Conservation (phyloP, 2,329 filamentous ascomycete genomes). For the Fusarium chuoi region DNA sequence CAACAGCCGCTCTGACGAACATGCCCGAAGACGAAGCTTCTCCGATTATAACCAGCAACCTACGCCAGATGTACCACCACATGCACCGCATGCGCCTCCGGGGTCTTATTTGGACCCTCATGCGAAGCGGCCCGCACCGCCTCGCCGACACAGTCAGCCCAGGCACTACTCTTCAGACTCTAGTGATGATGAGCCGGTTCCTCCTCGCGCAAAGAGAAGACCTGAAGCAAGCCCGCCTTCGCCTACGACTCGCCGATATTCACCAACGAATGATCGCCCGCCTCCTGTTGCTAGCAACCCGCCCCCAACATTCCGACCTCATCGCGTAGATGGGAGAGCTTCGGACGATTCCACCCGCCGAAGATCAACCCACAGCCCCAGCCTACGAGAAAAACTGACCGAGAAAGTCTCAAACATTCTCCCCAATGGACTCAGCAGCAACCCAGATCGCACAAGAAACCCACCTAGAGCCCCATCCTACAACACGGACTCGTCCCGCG, state of each 20-base stretch:
- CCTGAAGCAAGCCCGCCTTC: constrained; percentile 42
- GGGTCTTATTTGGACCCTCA: constrained; percentile 51
- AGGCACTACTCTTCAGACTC: constrained; percentile 54
- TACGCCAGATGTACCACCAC: constrained; percentile 44
- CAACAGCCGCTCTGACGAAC: constrained; percentile 54
- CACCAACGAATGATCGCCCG: constrained; percentile 44
- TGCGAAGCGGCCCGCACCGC: constrained; percentile 44
- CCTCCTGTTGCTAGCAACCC: constrained; percentile 42
- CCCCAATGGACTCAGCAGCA: constrained; percentile 47
- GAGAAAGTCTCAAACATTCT: constrained; percentile 59
- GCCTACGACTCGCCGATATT: constrained; percentile 49
- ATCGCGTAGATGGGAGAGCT: constrained; percentile 47
- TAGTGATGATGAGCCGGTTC: constrained; percentile 54
- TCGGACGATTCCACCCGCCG: constrained; percentile 48
- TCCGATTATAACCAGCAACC: constrained; percentile 59
- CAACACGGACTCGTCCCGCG: constrained; percentile 44
- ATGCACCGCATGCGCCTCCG: constrained; percentile 43
- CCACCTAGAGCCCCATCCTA: constrained; percentile 49
- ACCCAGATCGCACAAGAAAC: constrained; percentile 50
- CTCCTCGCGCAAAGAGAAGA: constrained; percentile 43
- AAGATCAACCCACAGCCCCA: constrained; percentile 50
- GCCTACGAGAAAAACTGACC: constrained; percentile 56
- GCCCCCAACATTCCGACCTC: constrained; percentile 45
- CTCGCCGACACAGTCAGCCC: constrained; percentile 62
- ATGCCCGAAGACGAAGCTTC: constrained; percentile 60